These are phyloP conservation scores for Gossypioides kirkii DNA, from an alignment of 345 rosid species.

Conservation along the genomic window DNA sequence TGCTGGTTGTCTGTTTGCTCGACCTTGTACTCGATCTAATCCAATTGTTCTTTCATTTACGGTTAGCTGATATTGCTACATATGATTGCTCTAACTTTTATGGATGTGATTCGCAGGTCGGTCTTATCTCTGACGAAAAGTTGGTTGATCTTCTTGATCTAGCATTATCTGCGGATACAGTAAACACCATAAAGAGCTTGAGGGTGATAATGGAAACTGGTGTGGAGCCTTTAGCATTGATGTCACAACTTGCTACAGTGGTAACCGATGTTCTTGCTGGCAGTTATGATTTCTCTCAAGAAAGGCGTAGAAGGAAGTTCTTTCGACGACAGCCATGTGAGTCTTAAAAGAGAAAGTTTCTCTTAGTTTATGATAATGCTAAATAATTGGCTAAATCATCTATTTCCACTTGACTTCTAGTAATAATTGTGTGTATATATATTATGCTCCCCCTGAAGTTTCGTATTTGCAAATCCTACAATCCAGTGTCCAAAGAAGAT, in stretches of 20 bases:
- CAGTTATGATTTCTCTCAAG: slow-evolving; percentile 77
- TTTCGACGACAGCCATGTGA: slow-evolving; percentile 76
- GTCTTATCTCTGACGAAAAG: slow-evolving; percentile 92
- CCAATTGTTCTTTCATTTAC: background rate
- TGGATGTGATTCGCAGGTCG: slow-evolving; percentile 52
- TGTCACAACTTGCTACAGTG: slow-evolving; percentile 98
- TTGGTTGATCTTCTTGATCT: slow-evolving; percentile 97
- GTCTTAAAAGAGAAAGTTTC: slow-evolving; percentile 16
- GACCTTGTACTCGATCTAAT: background rate
- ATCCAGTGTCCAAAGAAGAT: slow-evolving; percentile 80
- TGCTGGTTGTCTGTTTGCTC: background rate
- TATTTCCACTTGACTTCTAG: background rate
- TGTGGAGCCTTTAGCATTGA: slow-evolving; percentile 86
- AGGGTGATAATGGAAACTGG: slow-evolving; percentile 90
- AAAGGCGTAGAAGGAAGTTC: slow-evolving; percentile 65
- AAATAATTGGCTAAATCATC: background rate
- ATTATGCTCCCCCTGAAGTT: background rate
- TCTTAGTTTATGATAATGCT: background rate
- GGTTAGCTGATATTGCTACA: slow-evolving; percentile 5
- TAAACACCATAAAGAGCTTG: slow-evolving; percentile 89
- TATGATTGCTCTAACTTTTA: slow-evolving; percentile 17
- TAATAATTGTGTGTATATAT: background rate
- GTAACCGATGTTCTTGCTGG: slow-evolving; percentile 95
- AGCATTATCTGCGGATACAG: slow-evolving; percentile 97
- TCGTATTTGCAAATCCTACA: background rate